phyloP scores from a whole-genome alignment of 257 asterid species.

The Prunella vulgaris region DNA sequence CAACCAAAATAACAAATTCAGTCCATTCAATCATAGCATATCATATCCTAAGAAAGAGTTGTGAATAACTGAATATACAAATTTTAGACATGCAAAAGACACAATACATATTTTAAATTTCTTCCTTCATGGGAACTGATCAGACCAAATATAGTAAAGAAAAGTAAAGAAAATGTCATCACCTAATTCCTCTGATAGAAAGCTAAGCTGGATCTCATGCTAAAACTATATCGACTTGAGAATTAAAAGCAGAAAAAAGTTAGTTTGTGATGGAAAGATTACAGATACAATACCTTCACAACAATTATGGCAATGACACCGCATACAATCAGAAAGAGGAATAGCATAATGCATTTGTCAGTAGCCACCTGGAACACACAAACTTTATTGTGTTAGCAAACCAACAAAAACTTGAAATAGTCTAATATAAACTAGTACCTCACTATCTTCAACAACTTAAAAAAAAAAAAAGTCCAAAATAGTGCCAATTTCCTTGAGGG shows the following conservation, averaged over 20 bases:
- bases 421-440: not conserved
- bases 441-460: not conserved
- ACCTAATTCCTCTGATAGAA: not conserved
- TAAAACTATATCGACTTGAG: not conserved
- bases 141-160: not conserved
- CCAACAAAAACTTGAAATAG: slow-evolving; percentile 12
- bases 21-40: not conserved
- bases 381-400: slow-evolving; percentile 8
- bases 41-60: not conserved
- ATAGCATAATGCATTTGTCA: slow-evolving; percentile 90
- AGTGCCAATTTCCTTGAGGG: not conserved
- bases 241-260: slow-evolving; percentile 2
- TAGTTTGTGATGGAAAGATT: not conserved
- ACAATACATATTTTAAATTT: not conserved
- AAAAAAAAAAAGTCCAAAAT: not conserved
- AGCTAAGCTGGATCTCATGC: not conserved
- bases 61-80: not conserved
- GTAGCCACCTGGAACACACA: slow-evolving; percentile 79
- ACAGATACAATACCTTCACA: slow-evolving; percentile 56
- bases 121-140: not conserved
- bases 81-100: not conserved
- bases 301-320: slow-evolving; percentile 85
- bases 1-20: not conserved
- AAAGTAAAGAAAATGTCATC: not conserved
- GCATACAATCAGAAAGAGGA: slow-evolving; percentile 77